Base-by-base conservation (phyloP, 1,284 basidiomycete species). In the Tilletiopsis washingtonensis region DNA sequence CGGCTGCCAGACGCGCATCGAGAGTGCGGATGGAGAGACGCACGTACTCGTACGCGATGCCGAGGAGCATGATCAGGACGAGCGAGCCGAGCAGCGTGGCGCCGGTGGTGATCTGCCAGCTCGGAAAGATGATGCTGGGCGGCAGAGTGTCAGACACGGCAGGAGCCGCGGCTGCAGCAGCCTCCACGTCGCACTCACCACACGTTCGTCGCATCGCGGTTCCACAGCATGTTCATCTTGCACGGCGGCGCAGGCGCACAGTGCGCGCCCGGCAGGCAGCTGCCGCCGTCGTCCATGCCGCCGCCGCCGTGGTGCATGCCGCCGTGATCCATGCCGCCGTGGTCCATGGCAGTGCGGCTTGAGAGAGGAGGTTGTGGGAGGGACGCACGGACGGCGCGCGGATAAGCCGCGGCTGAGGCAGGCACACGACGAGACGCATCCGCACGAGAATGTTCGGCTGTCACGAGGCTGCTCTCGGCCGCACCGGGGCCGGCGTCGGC, bases 161-260 rank as follows among this genome's bases (percentile, higher is more conserved):
- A n/a, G n/a, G n/a, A n/a, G n/a, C n/a, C n/a, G n/a, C n/a, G n/a
- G n/a, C n/a, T n/a, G n/a, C n/a, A n/a, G n/a, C n/a, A n/a, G n/a
- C n/a, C n/a, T n/a, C n/a, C n/a, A n/a, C n/a, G n/a, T n/a, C n/a
- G n/a, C n/a, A n/a, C n/a, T n/a, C n/a, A n/a, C n/a, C 41, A 43
- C 11, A 43, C 25, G 5, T 43, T 21, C 19, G 9, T 15, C 41
- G 41, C 14, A 15, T 15, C 17, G 11, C 41, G 14, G 25, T 43
- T 21, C 41, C 41, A 43, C 14, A 43, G 11, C 41, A 43, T 43
- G 23, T 11, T 15, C 41, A 43, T 43, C 25, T 43, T 43, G 41
- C 41, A 43, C 41, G 38, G 9, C 2, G 38, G 15, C 3, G 38
- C 9, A 9, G 38, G 17, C n/a, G 20, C 12, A 34, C 12, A 34